Percentiles rank a stretch among this genome's conserved stretches.
Conservation (phyloP, 257 asterid genomes). For the Phtheirospermum japonicum region DNA sequence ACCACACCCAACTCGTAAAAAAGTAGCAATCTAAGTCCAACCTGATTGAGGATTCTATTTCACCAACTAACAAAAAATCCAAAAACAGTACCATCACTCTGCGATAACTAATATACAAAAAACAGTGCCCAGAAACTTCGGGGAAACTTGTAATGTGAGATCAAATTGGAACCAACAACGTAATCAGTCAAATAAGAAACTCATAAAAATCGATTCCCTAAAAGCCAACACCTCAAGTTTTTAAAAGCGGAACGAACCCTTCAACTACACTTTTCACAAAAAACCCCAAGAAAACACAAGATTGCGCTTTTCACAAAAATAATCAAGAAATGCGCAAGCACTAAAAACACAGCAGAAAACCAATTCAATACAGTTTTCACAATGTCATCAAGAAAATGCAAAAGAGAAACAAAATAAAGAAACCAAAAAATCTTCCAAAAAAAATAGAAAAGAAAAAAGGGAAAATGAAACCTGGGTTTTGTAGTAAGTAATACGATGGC, state of each 20-base stretch:
- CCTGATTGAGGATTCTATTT: conserved; percentile 8
- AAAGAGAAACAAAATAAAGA: background rate
- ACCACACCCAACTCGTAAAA: conserved; percentile 7
- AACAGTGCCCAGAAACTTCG: conserved; percentile 9
- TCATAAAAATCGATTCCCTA: background rate
- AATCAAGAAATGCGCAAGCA: background rate
- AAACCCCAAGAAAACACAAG: background rate
- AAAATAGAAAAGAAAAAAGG: background rate
- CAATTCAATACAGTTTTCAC: conserved; percentile 1
- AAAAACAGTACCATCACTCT: conserved; percentile 3
- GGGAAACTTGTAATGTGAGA: background rate
- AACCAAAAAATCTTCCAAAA: background rate
- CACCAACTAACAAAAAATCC: background rate
- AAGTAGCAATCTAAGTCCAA: background rate
- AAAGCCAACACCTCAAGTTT: background rate
- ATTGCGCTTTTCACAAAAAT: background rate
- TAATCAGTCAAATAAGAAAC: conserved; percentile 12
- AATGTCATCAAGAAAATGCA: conserved; percentile 11
- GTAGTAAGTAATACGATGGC: conserved; percentile 64
- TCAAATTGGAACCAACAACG: background rate
- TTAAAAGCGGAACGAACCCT: background rate
- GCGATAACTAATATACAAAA: background rate
- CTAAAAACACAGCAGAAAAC: background rate
- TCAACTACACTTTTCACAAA: conserved; percentile 1
- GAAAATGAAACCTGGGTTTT: conserved; percentile 54